Base-by-base conservation (phyloP, 2,329 filamentous ascomycete genomes). In the Tolypocladium sp. region DNA sequence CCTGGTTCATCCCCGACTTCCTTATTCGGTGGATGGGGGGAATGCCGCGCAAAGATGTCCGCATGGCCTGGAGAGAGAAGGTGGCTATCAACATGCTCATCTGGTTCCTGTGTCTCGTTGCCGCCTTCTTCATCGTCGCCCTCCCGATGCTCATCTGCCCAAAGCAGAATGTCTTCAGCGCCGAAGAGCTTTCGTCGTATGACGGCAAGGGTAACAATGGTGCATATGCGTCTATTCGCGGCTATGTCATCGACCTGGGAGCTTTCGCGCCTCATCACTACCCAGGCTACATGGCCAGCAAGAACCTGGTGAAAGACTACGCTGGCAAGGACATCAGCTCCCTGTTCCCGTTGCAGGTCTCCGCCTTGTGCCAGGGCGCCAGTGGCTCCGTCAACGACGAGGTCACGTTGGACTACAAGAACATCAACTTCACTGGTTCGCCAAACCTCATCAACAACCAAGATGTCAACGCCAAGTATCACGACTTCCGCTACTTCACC, bases 71-170 rank as follows among this genome's bases (percentile, higher is more conserved):
- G 94, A 84, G 94, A 70, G 94, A 99, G 73, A 99, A 99, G 80
- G 73, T 99, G 60, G 93, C 94, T 58, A 99, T 99, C 81, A 99
- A 99, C 78, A 81, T 99, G 72, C 82, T 97, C 69, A 99, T 99
- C 71, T 99, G 95, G 94, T 77, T 93, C 59, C 84, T 82, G 70
- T 97, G 93, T 75, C 78, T 77, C 20, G 74, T 90, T 55, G 86
- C 90, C 35, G 83, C 89, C 59, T 99, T 99, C 79, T 89, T 99
- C 79, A 91, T 97, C 68, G 82, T 97, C 61, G 82, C 87, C 58
- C 95, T 99, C 70, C 95, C 95, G 1, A 77, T 81, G 65, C 76
- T 97, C 63, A 91, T 99, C 68, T 99, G 94, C 74, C 94, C 94
- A 0, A 93, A 81, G 25, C 94, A 99, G 71, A 77, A 96, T 68